These are phyloP conservation scores for Elaeis guineensis DNA, from an alignment of 176 grass and related monocot species.

Conservation along the genomic window DNA sequence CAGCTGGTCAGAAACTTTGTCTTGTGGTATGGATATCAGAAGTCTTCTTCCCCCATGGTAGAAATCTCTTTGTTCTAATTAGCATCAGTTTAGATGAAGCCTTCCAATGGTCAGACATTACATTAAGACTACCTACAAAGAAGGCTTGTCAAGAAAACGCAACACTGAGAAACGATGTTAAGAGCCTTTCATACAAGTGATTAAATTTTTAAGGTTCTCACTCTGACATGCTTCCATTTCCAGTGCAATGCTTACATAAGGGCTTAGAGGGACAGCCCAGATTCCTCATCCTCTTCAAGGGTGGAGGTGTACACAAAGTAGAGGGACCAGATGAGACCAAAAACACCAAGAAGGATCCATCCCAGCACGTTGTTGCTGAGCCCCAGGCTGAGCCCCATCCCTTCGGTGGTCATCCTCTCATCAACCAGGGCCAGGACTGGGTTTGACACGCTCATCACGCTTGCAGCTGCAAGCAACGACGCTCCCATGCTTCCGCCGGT, in stretches of 20 bases:
- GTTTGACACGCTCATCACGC: constrained; percentile 34
- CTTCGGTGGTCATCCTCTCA: constrained; percentile 87
- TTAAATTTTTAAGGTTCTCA: background rate
- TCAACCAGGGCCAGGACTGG: constrained; percentile 84
- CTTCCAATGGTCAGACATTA: too few species aligned
- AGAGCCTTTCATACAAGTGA: too few species aligned
- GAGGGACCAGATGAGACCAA: constrained; percentile 93
- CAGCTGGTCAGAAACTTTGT: too few species aligned
- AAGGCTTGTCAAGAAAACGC: too few species aligned
- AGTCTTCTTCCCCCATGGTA: too few species aligned
- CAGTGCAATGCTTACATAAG: constrained; percentile 20
- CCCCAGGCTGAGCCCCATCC: constrained; percentile 86
- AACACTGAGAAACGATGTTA: too few species aligned
- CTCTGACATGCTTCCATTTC: constrained; percentile 13
- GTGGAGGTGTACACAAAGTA: constrained; percentile 77
- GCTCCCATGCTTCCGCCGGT: constrained; percentile 6
- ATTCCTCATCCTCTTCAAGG: constrained; percentile 96
- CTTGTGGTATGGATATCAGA: too few species aligned
- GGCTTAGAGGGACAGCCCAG: constrained; percentile 62
- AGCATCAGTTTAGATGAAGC: too few species aligned
- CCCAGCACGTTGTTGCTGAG: constrained; percentile 92
- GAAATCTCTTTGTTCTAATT: too few species aligned
- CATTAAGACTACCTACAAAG: too few species aligned
- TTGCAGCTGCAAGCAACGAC: constrained; percentile 32
- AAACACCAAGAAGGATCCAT: constrained; percentile 79